Base-by-base conservation (phyloP, 2,329 filamentous ascomycete species). In the Apiospora sp. region DNA sequence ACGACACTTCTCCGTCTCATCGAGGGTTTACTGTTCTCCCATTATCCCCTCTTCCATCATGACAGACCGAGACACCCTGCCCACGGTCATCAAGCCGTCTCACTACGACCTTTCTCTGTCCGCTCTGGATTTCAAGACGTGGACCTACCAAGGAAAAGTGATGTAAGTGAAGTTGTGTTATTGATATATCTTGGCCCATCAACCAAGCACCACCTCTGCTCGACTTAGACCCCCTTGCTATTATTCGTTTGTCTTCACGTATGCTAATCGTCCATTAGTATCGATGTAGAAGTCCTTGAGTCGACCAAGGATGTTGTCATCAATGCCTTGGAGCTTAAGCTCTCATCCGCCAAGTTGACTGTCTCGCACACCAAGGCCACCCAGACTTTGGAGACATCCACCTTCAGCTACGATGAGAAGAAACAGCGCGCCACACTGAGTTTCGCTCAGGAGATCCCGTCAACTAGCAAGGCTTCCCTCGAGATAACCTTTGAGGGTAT, bases 81-180 rank as follows among this genome's bases (percentile, higher is more conserved):
- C 90, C 68, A 85, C 86, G 78, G 84, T 83, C 76, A 91, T 96
- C 81, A 96, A 94, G 85, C 95, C 96, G 2, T 86, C 87, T 75
- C 94, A 98, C 85, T 99, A 99, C 85, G 87, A 90, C 79, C 87
- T 99, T 76, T 94, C 92, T 72, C 89, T 99, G 77, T 91, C 88
- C 80, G 92, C 96, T 78, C 86, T 99, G 75, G 92, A 98, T 73
- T 98, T 96, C 77, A 84, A 84, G 73, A 83, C 84, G 71, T 92
- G 90, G 92, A 91, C 89, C 73, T 99, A 96, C 86, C 91, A 96
- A 84, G 96, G 96, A 76, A 91, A 88, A 27, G 94, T 98, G 74
- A 83, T 82, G 87, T 89, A 83, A 74, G 86, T 80, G 34, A n/a
- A 12, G 12, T 30, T 30, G 34, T 24, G 41, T 37, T 6, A 13